phyloP scores from a whole-genome alignment of 345 rosid species.

The Pugionium cornutum region DNA sequence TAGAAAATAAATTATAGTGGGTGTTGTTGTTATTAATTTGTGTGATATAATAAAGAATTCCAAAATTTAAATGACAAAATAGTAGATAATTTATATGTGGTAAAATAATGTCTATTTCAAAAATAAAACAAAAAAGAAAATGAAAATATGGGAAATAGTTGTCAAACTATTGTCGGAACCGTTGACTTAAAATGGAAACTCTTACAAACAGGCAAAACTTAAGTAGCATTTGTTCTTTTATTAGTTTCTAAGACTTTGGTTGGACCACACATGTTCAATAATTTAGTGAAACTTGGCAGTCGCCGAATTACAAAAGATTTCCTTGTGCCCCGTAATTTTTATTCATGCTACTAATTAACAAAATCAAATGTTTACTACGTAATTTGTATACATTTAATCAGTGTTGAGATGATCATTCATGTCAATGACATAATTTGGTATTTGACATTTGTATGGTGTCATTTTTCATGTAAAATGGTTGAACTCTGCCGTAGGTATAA shows the following conservation, averaged over 20 bases:
- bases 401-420: background rate
- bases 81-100: too few relatives aligned
- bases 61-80: too few relatives aligned
- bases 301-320: slow-evolving; percentile 28
- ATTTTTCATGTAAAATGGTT: too few relatives aligned
- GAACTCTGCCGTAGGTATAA: too few relatives aligned
- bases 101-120: too few relatives aligned
- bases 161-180: slow-evolving; percentile 33
- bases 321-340: slow-evolving; percentile 18
- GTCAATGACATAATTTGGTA: too few relatives aligned
- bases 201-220: slow-evolving; percentile 32
- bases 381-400: slow-evolving; percentile 3
- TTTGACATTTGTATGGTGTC: too few relatives aligned
- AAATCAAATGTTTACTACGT: background rate
- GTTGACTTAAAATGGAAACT: slow-evolving; percentile 29
- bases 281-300: slow-evolving; percentile 25
- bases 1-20: too few relatives aligned
- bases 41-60: too few relatives aligned
- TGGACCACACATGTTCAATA: slow-evolving; percentile 36
- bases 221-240: background rate
- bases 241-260: slow-evolving; percentile 13
- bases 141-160: slow-evolving; percentile 31
- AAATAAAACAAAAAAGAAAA: background rate
- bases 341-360: background rate
- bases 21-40: too few relatives aligned